Evolutionary conservation across 345 rosid species (phyloP), one percentile per base, ranked within the genome.

Genomic region (Erucastrum elatum): DNA sequence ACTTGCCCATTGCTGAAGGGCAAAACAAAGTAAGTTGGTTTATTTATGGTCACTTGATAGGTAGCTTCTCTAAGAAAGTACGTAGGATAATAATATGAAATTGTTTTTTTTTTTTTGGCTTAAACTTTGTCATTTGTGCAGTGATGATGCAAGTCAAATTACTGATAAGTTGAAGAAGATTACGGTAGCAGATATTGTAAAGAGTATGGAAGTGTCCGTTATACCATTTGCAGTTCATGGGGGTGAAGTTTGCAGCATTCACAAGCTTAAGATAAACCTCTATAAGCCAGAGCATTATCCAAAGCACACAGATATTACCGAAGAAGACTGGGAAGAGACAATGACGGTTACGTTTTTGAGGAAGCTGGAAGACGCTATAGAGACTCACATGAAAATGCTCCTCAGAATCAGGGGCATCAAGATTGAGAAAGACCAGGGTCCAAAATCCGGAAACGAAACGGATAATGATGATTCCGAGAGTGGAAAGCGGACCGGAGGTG

Each of bases 291-390:
- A 86, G 25, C 85, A 87, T 80, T 88, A 87, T 76, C 92, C 89
- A 1, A 81, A 76, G 81, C 65, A 81, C 80, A 77, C 84, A 27
- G 81, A 85, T 69, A 75, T 88, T 63, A 70, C 91, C 9, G 73
- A 80, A 33, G 79, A 86, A 66, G 88, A 89, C 79, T 95, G 98
- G 89, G 81, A 81, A 70, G 90, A 91, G 73, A 84, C 87, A 15
- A 81, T 95, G 65, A 78, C 72, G 49, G 80, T 77, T 66, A 67
- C 33, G 34, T 95, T 84, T 86, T 68, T 88, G 79, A 91, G 98
- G 85, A 91, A 86, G 75, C 81, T 95, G 84, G 99, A 95, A 85
- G 99, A 95, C 79, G 92, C 97, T 56, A 87, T 93, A 71, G 90
- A 91, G 78, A 91, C 26, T 75, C 96, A 93, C 78, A 66, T 93